Percentiles rank a stretch among this genome's conserved stretches.
phyloP scores from a whole-genome alignment of 495 filamentous ascomycete genomes.

The Pseudotulostoma volvatum region DNA sequence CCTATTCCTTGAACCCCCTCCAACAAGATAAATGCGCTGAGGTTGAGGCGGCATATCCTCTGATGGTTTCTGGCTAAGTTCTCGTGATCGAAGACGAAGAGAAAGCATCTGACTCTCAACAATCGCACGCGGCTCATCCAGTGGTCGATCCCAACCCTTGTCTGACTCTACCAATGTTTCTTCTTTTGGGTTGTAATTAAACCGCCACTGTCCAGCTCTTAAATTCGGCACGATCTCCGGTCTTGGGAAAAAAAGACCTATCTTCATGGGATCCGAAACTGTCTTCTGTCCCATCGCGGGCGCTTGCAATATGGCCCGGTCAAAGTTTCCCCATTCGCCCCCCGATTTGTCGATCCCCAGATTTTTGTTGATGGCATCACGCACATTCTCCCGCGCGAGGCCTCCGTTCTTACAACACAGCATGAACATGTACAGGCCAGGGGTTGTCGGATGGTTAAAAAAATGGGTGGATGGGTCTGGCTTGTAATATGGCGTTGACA shows the following conservation, averaged over 20 bases:
- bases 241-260: conserved; percentile 85
- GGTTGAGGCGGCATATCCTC: conserved; percentile 60
- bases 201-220: conserved; percentile 67
- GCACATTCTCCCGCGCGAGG: conserved; percentile 74
- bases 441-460: conserved; percentile 75
- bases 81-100: conserved; percentile 65
- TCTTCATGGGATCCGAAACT: conserved; percentile 44
- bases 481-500: conserved; percentile 80
- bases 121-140: conserved; percentile 68
- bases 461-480: conserved; percentile 78
- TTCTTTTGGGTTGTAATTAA: conserved; percentile 37
- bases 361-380: conserved; percentile 46
- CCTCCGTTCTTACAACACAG: conserved; percentile 98
- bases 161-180: conserved; percentile 28
- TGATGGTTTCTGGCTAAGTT: conserved; percentile 45
- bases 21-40: conserved; percentile 79
- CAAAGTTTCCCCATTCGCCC: conserved; percentile 63
- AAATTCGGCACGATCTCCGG: conserved; percentile 94
- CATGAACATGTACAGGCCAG: conserved; percentile 92
- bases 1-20: conserved; percentile 73
- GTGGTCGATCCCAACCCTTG: conserved; percentile 33
- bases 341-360: conserved; percentile 17
- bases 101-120: conserved; percentile 89
- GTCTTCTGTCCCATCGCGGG: conserved; percentile 45
- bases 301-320: conserved; percentile 44